These are phyloP conservation scores for Puccinia polysora DNA, from an alignment of 1,284 basidiomycete genomes.

Conservation along the genomic window DNA sequence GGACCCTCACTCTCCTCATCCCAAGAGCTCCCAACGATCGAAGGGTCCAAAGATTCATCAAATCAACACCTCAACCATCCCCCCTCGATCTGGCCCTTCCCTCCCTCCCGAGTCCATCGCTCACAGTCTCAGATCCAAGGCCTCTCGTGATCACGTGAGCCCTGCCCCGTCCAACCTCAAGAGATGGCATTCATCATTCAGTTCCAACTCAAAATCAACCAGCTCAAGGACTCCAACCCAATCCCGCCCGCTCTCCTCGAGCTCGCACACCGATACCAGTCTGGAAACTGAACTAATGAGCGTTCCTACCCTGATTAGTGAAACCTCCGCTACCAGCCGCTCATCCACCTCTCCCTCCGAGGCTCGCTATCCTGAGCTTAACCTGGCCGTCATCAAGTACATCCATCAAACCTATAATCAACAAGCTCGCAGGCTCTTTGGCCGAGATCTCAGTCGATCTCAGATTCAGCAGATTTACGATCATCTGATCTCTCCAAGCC, in stretches of 20 bases:
- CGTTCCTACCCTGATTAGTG: conserved; percentile 2
- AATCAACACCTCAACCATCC: conserved; percentile 13
- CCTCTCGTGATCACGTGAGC: too few relatives aligned
- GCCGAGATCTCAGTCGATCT: conserved; percentile 3
- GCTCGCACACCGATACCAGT: neutral
- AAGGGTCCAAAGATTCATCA: too few relatives aligned
- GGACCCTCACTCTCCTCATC: neutral
- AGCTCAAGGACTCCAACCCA: neutral
- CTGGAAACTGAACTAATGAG: neutral
- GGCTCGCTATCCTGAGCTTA: neutral
- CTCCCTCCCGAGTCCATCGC: neutral
- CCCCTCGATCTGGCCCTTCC: conserved; percentile 1
- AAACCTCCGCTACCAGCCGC: neutral
- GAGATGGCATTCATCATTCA: neutral
- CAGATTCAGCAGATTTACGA: conserved; percentile 25
- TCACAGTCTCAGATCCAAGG: neutral
- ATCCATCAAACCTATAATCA: conserved; percentile 27
- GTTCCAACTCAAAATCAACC: neutral
- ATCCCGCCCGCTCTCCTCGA: neutral
- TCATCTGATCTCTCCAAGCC: conserved; percentile 2
- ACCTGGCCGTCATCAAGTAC: conserved; percentile 11
- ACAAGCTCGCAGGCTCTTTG: conserved; percentile 9
- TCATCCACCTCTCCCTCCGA: neutral
- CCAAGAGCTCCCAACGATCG: too few relatives aligned
- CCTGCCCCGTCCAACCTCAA: too few relatives aligned